Conservation (phyloP, 257 asterid species). For the Capsicum pubescens region DNA sequence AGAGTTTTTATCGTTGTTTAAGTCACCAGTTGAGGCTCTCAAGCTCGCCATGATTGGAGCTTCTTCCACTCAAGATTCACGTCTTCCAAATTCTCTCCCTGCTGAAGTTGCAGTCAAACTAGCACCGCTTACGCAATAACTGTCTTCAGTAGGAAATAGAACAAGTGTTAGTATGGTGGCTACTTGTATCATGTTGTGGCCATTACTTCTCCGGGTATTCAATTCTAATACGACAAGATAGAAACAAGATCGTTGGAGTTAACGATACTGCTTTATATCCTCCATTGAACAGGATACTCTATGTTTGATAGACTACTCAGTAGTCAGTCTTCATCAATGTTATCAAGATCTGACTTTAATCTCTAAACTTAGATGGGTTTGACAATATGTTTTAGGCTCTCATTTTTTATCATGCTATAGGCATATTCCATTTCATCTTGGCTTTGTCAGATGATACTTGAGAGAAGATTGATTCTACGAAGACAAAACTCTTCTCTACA, state of each 20-base stretch:
- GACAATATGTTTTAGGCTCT: not conserved
- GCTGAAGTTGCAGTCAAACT: conserved; percentile 62
- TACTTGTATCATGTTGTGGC: not conserved
- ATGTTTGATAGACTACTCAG: too few species aligned
- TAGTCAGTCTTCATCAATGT: too few species aligned
- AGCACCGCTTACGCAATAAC: too few species aligned
- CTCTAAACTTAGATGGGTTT: not conserved
- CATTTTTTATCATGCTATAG: not conserved
- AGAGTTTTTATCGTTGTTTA: conserved; percentile 62
- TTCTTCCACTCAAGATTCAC: conserved; percentile 50
- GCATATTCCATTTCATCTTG: not conserved
- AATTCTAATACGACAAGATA: not conserved
- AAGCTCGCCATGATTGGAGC: conserved; percentile 57
- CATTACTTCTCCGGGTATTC: not conserved
- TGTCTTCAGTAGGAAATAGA: not conserved
- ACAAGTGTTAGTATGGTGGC: not conserved
- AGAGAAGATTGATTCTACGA: not conserved
- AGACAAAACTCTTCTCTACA: too few species aligned
- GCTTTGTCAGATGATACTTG: not conserved
- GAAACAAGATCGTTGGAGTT: not conserved
- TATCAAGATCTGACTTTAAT: not conserved
- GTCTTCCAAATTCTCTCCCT: conserved; percentile 55
- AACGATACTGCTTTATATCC: not conserved
- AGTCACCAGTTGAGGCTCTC: conserved; percentile 76
- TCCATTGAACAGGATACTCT: too few species aligned